Base-by-base conservation (phyloP, 2,329 filamentous ascomycete genomes). In the Triangularia verruculosa region DNA sequence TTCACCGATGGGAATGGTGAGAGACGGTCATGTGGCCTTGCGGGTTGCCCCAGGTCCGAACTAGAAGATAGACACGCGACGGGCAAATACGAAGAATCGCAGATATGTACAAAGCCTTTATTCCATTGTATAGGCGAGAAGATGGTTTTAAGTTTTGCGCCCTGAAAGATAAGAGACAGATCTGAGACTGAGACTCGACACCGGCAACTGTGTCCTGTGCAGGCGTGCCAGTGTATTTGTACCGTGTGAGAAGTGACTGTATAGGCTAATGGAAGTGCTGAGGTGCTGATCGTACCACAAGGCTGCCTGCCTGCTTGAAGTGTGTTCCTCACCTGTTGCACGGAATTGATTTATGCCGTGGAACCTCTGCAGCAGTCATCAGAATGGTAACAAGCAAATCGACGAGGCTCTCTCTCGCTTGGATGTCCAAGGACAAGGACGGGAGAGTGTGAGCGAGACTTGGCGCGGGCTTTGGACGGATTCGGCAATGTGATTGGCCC, bases 401-500 rank as follows among this genome's bases (percentile, higher is more conserved):
- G 30, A 34, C 8, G 30, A n/a, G n/a, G n/a, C n/a, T n/a, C n/a
- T n/a, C 30, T 39, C 7, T 47, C n/a, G 39, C 39, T 47, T 47
- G n/a, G 39, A 47, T 8, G n/a, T 47, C 39, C 5, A 47, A n/a
- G n/a, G n/a, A n/a, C n/a, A n/a, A n/a, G 34, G 39, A 47, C 39
- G 39, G 39, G 39, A 47, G n/a, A 4, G 7, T 47, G 51, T 54
- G 51, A 54, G 51, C 51, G 5, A n/a, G 25, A 58, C 57, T 47
- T 59, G 32, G 57, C 32, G n/a, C 57, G 11, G 32, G 22, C 22
- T 24, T 25, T 47, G n/a, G 51, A 54, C 30, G 24, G 20, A 59
- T 25, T 28, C 32, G 32, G 43, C 32, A 20, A 28, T 51, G 32
- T 47, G 30, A 59, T 59, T 59, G 24, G 57, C 57, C 51, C 57